Percentiles rank a stretch among this genome's conserved stretches.
phyloP scores from a whole-genome alignment of 225 moss, liverwort and hornwort species.

The Straminergon stramineum region DNA sequence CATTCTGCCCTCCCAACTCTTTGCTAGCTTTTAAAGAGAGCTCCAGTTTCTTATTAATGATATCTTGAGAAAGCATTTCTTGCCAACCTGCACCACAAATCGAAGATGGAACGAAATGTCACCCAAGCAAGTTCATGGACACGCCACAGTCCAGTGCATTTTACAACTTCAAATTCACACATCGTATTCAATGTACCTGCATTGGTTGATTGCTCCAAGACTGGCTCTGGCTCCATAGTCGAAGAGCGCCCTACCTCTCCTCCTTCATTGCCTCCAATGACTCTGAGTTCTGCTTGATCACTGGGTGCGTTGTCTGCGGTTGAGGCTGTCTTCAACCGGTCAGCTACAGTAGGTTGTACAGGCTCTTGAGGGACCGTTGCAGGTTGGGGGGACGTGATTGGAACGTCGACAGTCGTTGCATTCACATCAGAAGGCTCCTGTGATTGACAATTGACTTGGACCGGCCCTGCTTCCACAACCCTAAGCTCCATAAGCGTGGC shows the following conservation, averaged over 20 bases:
- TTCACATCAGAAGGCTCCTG: background rate
- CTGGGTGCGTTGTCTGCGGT: background rate
- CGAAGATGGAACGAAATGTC: background rate
- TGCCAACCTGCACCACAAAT: slow-evolving; percentile 38
- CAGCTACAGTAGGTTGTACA: background rate
- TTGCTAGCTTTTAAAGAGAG: slow-evolving; percentile 19
- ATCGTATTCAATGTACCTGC: slow-evolving; percentile 16
- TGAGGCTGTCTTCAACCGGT: background rate
- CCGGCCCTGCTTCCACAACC: slow-evolving; percentile 26
- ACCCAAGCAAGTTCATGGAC: background rate
- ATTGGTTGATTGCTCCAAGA: background rate
- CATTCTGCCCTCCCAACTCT: background rate
- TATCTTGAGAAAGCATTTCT: slow-evolving; percentile 39
- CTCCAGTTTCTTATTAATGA: slow-evolving; percentile 40
- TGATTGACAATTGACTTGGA: background rate
- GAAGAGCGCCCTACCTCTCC: background rate
- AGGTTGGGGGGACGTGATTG: background rate
- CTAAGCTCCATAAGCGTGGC: slow-evolving; percentile 43
- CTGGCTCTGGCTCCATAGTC: background rate
- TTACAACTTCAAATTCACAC: background rate
- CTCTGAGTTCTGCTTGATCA: background rate
- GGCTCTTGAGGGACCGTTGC: background rate
- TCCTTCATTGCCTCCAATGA: background rate
- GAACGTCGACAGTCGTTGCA: background rate
- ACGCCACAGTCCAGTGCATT: background rate